These are phyloP conservation scores for Pseudognaphalium luteoalbum DNA, from an alignment of 129 eudicot species.

Conservation along the genomic window DNA sequence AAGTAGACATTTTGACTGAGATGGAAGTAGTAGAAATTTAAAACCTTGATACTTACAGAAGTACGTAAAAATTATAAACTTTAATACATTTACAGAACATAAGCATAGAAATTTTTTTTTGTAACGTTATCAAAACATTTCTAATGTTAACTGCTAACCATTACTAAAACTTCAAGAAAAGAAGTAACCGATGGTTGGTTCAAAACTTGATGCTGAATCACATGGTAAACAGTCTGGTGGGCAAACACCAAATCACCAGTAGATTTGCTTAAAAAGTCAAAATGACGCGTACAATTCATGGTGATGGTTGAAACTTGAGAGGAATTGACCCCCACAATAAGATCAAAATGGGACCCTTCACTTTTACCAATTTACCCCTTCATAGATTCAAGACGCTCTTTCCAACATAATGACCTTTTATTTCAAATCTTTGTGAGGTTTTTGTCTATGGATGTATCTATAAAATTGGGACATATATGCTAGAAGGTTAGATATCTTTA, in stretches of 20 bases:
- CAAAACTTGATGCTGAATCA: slow-evolving; percentile 10
- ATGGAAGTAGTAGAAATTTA: too few species aligned
- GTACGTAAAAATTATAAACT: too few species aligned
- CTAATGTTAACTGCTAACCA: too few species aligned
- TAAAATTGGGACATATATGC: neutral
- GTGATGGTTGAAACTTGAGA: neutral
- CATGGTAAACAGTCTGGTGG: slow-evolving; percentile 18
- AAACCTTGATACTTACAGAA: too few species aligned
- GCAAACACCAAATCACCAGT: slow-evolving; percentile 14
- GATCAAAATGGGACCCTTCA: slow-evolving; percentile 29
- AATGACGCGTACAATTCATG: neutral
- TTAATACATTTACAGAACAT: too few species aligned
- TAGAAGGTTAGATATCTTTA: too few species aligned
- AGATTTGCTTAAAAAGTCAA: slow-evolving; percentile 19
- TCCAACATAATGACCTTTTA: slow-evolving; percentile 12
- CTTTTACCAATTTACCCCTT: slow-evolving; percentile 13
- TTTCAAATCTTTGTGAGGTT: slow-evolving; percentile 13
- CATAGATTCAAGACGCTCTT: slow-evolving; percentile 8
- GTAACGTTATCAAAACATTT: too few species aligned
- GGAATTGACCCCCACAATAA: slow-evolving; percentile 1
- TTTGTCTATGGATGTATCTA: slow-evolving; percentile 16
- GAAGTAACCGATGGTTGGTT: too few species aligned
- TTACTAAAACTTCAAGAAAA: neutral
- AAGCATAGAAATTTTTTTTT: too few species aligned
- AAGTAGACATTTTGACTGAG: too few species aligned